Conservation (phyloP, 768 basidiomycete species). For the Scleroderma bovista region DNA sequence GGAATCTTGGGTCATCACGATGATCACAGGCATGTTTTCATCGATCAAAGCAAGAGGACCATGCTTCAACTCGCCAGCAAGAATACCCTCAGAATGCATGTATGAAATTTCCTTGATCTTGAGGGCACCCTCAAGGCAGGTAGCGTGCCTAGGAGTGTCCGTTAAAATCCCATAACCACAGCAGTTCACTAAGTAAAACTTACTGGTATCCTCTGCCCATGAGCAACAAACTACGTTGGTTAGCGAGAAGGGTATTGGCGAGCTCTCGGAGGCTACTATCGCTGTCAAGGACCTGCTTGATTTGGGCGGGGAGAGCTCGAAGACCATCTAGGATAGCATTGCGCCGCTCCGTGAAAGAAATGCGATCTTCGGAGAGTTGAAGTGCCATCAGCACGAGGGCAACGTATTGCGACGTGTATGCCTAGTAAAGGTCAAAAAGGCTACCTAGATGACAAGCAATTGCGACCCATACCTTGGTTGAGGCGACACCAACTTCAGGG, state of each 20-base stretch:
- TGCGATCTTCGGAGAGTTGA: constrained; percentile 94
- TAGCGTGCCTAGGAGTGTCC: constrained; percentile 62
- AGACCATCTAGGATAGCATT: constrained; percentile 92
- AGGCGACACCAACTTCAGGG: constrained; percentile 98
- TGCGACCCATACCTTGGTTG: constrained; percentile 69
- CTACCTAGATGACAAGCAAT: neutral
- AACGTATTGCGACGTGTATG: constrained; percentile 98
- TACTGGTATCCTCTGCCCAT: constrained; percentile 99
- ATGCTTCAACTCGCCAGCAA: constrained; percentile 98
- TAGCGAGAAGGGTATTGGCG: constrained; percentile 66
- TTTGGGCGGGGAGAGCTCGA: constrained; percentile 84
- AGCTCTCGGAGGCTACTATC: constrained; percentile 77
- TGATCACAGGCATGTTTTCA: constrained; percentile 98
- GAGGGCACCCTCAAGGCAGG: constrained; percentile 94
- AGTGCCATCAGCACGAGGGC: constrained; percentile 98
- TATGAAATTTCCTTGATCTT: constrained; percentile 99
- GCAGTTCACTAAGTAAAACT: constrained; percentile 20
- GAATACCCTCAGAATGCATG: constrained; percentile 61
- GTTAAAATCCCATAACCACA: constrained; percentile 1
- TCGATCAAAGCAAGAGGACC: constrained; percentile 97
- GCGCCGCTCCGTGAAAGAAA: constrained; percentile 85
- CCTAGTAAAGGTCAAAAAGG: constrained; percentile 37
- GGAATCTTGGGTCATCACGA: constrained; percentile 99
- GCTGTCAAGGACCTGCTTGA: constrained; percentile 78
- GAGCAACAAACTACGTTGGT: constrained; percentile 84